Evolutionary conservation across 2,329 filamentous ascomycete species (phyloP).

Genomic region (Neonectria hederae): DNA sequence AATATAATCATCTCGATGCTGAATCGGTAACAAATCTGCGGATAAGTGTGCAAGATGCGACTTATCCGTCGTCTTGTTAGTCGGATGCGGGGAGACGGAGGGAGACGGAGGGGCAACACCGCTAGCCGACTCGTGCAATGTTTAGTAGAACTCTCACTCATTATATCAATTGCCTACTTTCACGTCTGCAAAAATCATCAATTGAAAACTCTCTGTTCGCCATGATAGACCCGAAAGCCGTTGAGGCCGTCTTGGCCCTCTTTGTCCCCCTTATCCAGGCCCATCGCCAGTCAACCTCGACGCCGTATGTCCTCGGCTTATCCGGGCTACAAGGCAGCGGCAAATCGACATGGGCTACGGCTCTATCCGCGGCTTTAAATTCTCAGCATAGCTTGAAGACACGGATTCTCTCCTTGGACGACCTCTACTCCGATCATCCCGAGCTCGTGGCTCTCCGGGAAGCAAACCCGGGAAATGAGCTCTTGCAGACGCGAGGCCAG

Average conservation of each 20-base stretch:
- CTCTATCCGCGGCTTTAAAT: slow-evolving; percentile 28
- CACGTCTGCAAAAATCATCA: neutral
- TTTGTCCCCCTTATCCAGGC: slow-evolving; percentile 31
- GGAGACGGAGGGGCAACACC: slow-evolving; percentile 1
- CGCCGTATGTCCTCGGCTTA: slow-evolving; percentile 35
- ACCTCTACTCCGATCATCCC: slow-evolving; percentile 32
- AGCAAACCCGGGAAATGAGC: slow-evolving; percentile 30
- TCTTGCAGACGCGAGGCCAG: slow-evolving; percentile 35
- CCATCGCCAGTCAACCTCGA: slow-evolving; percentile 23
- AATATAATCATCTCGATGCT: neutral
- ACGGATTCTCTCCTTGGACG: slow-evolving; percentile 33
- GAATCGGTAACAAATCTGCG: too few species aligned
- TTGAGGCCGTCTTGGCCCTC: slow-evolving; percentile 30
- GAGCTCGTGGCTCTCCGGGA: slow-evolving; percentile 32
- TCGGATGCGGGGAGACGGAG: slow-evolving; percentile 11
- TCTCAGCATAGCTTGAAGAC: slow-evolving; percentile 31
- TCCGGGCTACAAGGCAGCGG: slow-evolving; percentile 41
- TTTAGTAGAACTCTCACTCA: neutral
- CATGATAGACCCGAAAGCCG: slow-evolving; percentile 38
- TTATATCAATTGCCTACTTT: neutral
- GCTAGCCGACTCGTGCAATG: neutral
- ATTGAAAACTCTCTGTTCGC: neutral
- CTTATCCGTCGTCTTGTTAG: neutral
- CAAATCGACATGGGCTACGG: slow-evolving; percentile 41
- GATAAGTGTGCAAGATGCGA: neutral